Percentiles rank a stretch among this genome's conserved stretches.
Conservation (phyloP, 352 stramenopile species). For the Phytophthora pisi region DNA sequence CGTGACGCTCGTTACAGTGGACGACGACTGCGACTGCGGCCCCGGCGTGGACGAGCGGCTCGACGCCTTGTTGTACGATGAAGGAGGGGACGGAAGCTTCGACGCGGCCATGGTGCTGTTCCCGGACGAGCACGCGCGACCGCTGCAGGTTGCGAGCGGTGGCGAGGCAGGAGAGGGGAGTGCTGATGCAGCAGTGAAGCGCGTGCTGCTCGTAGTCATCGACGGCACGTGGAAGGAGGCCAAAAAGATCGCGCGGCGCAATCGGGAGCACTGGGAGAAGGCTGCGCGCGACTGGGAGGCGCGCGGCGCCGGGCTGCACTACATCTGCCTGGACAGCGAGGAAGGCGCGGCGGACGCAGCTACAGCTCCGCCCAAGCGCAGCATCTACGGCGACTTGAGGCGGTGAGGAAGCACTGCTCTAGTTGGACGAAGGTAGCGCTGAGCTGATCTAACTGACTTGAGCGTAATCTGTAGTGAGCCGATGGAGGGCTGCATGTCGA, state of each 20-base stretch:
- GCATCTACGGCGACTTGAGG: conserved; percentile 71
- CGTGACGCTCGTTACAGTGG: conserved; percentile 46
- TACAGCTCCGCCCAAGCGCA: conserved; percentile 20
- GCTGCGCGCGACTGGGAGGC: conserved; percentile 33
- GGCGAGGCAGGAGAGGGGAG: background rate
- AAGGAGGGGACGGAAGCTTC: conserved; percentile 14
- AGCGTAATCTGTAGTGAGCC: conserved; percentile 52
- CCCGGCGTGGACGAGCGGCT: conserved; percentile 28
- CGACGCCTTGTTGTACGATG: conserved; percentile 43
- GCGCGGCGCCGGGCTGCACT: conserved; percentile 44
- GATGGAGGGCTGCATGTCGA: conserved; percentile 77
- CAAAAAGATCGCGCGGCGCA: conserved; percentile 76
- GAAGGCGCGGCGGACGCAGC: background rate
- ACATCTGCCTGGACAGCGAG: conserved; percentile 47
- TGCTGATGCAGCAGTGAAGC: background rate
- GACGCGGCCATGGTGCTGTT: conserved; percentile 49
- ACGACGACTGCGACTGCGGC: conserved; percentile 34
- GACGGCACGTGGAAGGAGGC: conserved; percentile 85
- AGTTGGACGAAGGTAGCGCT: background rate
- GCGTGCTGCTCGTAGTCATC: conserved; percentile 63
- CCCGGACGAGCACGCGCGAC: conserved; percentile 44
- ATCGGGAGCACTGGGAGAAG: conserved; percentile 43
- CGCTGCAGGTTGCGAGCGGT: conserved; percentile 13
- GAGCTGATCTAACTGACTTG: conserved; percentile 1
- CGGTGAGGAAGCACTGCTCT: conserved; percentile 23